Evolutionary conservation across 306 rosid species (phyloP), one percentile per base, ranked within the genome.

Genomic region (Quercus engelmannii): DNA sequence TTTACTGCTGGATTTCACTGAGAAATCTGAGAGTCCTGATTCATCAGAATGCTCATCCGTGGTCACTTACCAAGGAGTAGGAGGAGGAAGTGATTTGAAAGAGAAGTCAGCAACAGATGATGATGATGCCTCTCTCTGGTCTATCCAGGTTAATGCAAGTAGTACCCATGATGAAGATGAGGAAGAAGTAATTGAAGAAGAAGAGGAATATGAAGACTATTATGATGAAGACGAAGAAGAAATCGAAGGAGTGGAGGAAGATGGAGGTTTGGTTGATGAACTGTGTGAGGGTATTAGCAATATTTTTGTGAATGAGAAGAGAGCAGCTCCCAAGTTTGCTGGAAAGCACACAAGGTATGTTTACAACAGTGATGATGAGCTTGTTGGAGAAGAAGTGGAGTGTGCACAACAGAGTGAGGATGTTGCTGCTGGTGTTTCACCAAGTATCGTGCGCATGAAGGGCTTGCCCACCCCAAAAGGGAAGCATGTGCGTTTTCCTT

Each of bases 381-480:
- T 93, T 64, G 87, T 86, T 5, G 90, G 87, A 43, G 89, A 82
- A 71, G 92, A 83, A 13, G 91, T 74, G 74, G 81, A 46, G 80
- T 20, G 38, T 54, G 75, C 31, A 55, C 59, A 70, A 41, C 46
- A 41, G 41, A 31, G 35, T 10, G 73, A 61, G 5, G 76, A 67
- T 17, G 69, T 46, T 26, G 65, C 33, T 63, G 61, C 3, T 41
- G 79, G n/a, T 31, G 62, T 31, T 18, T 87, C 92, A 1, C 85
- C 90, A 23, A 78, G 77, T 14, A 54, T 88, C 4, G 2, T 92
- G 72, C 80, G 67, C 23, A 79, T 94, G 88, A 92, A 91, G 81
- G 97, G 98, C 1, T 28, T 91, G 88, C 98, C 97, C 17, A 91
- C 92, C 10, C 98, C 98, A 0, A 83, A 85, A 71, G 98, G 99